Conservation (phyloP, 257 asterid species). For the Nemophila menziesii region DNA sequence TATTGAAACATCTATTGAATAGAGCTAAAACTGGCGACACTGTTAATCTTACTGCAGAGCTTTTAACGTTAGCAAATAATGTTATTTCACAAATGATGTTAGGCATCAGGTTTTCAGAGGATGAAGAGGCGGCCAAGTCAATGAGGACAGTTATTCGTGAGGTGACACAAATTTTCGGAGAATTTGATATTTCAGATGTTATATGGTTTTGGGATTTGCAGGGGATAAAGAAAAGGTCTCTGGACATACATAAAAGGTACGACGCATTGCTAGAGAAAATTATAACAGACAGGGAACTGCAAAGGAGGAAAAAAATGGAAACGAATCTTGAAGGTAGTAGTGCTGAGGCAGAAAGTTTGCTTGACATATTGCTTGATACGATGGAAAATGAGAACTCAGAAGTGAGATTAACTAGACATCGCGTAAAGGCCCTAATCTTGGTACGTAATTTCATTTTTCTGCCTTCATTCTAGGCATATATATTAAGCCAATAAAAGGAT, state of each 20-base stretch:
- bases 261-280: conserved; percentile 45
- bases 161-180: conserved; percentile 50
- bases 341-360: conserved; percentile 32
- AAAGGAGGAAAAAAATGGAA: conserved; percentile 3
- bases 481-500: too few species aligned
- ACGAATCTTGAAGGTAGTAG: conserved; percentile 7
- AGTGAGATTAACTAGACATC: conserved; percentile 32
- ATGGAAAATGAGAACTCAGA: conserved; percentile 38
- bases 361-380: conserved; percentile 49
- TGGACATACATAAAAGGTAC: conserved; percentile 33
- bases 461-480: too few species aligned
- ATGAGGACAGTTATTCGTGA: conserved; percentile 40
- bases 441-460: too few species aligned
- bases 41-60: conserved; percentile 34
- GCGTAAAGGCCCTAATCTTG: conserved; percentile 55
- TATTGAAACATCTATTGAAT: conserved; percentile 1
- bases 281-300: conserved; percentile 26
- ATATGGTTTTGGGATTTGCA: too few species aligned
- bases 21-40: conserved; percentile 15
- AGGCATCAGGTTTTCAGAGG: conserved; percentile 31
- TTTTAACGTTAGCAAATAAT: conserved; percentile 34
- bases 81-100: conserved; percentile 44
- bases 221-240: conserved; percentile 43
- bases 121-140: conserved; percentile 33
- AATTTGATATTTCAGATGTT: too few species aligned